phyloP scores from a whole-genome alignment of 345 rosid genomes.

The Citrus unshiu region DNA sequence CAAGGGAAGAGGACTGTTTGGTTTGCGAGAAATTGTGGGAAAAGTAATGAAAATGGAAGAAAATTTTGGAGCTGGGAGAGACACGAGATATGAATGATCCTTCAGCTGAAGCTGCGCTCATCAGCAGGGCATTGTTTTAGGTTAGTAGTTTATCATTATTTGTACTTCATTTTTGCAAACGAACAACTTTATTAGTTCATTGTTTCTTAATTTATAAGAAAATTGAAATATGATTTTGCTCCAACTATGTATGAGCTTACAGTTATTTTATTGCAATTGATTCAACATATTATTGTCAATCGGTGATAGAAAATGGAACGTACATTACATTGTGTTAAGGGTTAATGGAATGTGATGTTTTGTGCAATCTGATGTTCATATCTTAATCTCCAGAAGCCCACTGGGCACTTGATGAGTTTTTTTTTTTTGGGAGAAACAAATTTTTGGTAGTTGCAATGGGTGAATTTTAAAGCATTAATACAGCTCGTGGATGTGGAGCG shows the following conservation, averaged over 20 bases:
- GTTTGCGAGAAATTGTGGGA: slow-evolving; percentile 7
- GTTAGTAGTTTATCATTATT: background rate
- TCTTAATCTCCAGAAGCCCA: background rate
- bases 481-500: background rate
- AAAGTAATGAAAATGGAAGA: background rate
- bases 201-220: background rate
- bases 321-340: background rate
- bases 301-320: background rate
- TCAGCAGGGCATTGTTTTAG: background rate
- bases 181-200: background rate
- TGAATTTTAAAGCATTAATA: background rate
- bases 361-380: background rate
- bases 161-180: background rate
- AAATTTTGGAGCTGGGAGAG: background rate
- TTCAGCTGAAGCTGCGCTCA: background rate
- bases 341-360: background rate
- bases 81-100: background rate
- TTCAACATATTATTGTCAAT: background rate
- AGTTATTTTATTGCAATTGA: background rate
- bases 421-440: background rate
- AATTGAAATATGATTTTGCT: background rate
- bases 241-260: background rate
- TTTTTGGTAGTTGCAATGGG: no score
- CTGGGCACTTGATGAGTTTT: background rate
- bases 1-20: background rate